Conservation (phyloP, 2,329 filamentous ascomycete species). For the Cladobotryum protrusum region DNA sequence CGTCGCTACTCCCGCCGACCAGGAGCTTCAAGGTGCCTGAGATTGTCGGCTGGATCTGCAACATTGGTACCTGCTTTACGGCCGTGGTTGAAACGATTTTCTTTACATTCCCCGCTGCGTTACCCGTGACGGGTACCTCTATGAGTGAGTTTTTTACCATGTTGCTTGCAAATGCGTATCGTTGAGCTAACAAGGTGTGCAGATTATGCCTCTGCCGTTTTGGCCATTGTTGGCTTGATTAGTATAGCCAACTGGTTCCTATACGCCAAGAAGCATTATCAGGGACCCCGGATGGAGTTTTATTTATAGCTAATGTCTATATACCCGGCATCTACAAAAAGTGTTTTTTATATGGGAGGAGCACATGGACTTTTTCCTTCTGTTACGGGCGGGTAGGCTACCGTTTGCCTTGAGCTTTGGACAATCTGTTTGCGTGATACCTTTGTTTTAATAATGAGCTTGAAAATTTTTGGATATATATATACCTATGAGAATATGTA, state of each 20-base stretch:
- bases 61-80: slow-evolving; percentile 6
- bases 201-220: slow-evolving; percentile 8
- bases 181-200: background rate
- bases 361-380: too few relatives aligned
- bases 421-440: too few relatives aligned
- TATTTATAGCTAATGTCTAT: background rate
- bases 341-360: too few relatives aligned
- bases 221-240: slow-evolving; percentile 4
- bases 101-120: slow-evolving; percentile 6
- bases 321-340: too few relatives aligned
- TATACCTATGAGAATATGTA: too few relatives aligned
- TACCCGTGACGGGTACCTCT: slow-evolving; percentile 6
- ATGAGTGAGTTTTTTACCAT: slow-evolving; percentile 5
- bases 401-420: too few relatives aligned
- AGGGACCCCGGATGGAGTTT: slow-evolving; percentile 4
- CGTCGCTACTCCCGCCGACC: slow-evolving; percentile 2
- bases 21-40: slow-evolving; percentile 8
- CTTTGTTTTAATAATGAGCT: too few relatives aligned
- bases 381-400: too few relatives aligned
- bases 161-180: background rate
- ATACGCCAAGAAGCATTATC: slow-evolving; percentile 8
- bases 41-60: slow-evolving; percentile 8
- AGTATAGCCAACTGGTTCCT: slow-evolving; percentile 1
- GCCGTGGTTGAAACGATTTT: slow-evolving; percentile 6
- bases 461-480: too few relatives aligned